Evolutionary conservation across 1,284 basidiomycete species (phyloP).

Genomic region (Trichosporon asahii): DNA sequence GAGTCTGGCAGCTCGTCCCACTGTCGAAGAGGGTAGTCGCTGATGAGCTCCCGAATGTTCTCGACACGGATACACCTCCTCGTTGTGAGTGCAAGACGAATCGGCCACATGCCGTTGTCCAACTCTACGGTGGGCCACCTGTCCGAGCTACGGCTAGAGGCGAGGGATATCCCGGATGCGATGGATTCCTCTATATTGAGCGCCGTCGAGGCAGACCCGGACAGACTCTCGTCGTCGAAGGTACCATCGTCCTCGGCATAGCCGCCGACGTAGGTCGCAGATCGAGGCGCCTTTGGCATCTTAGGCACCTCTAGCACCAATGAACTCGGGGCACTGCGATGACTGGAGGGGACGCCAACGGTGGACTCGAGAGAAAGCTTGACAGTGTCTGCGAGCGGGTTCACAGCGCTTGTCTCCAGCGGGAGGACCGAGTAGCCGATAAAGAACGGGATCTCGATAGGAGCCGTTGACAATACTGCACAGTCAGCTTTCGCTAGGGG

Average conservation of each 20-base stretch:
- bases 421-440: not conserved
- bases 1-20: conserved; percentile 46
- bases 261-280: not conserved
- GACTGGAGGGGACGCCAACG: conserved; percentile 35
- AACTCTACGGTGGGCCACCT: not conserved
- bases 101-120: conserved; percentile 35
- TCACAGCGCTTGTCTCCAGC: not conserved
- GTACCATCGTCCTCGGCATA: not conserved
- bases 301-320: not conserved
- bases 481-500: not conserved
- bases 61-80: conserved; percentile 45
- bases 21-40: conserved; percentile 39
- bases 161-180: not conserved
- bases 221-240: not conserved
- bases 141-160: not conserved
- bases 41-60: conserved; percentile 38
- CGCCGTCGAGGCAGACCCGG: not conserved
- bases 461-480: not conserved
- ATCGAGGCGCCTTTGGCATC: not conserved
- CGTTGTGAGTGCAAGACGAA: conserved; percentile 39
- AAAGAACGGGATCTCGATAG: not conserved
- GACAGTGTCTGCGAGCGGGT: not conserved
- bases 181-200: not conserved
- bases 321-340: conserved; percentile 24
- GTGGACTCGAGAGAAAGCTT: conserved; percentile 20